A percentile compares a stretch with the other conserved stretches of the same genome.
Evolutionary conservation across 2,329 filamentous ascomycete species (phyloP).

Genomic region (Ophiostoma populinum): DNA sequence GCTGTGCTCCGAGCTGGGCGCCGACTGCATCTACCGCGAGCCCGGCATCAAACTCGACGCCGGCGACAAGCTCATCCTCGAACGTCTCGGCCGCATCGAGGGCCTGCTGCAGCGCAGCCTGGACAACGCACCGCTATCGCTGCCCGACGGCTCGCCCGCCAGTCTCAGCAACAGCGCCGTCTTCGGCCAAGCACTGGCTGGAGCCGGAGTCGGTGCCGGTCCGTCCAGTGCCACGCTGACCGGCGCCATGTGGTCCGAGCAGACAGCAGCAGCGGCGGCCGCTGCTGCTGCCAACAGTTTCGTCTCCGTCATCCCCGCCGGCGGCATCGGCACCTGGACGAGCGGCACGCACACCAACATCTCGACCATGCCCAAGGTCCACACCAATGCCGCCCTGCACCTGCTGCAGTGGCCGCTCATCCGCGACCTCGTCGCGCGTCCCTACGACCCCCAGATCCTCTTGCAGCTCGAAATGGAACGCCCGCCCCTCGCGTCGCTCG

Average conservation of each 20-base stretch:
- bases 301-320: slow-evolving; percentile 38
- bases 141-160: slow-evolving; percentile 37
- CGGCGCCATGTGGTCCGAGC: slow-evolving; percentile 34
- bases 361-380: slow-evolving; percentile 71
- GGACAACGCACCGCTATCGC: slow-evolving; percentile 20
- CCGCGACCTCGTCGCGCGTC: slow-evolving; percentile 56
- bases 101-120: slow-evolving; percentile 58
- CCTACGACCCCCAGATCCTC: slow-evolving; percentile 67
- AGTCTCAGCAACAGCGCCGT: slow-evolving; percentile 47
- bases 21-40: slow-evolving; percentile 70
- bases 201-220: no score
- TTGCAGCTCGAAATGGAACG: slow-evolving; percentile 67
- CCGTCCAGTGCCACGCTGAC: no score
- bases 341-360: slow-evolving; percentile 50
- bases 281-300: slow-evolving; percentile 26
- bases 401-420: slow-evolving; percentile 69
- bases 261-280: slow-evolving; percentile 9
- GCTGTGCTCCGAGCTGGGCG: slow-evolving; percentile 65
- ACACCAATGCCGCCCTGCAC: slow-evolving; percentile 66
- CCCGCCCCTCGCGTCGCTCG: slow-evolving; percentile 52
- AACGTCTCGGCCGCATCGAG: slow-evolving; percentile 62
- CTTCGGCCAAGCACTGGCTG: no score
- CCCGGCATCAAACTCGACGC: slow-evolving; percentile 77
- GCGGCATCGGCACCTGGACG: slow-evolving; percentile 57
- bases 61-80: slow-evolving; percentile 71